phyloP scores from a whole-genome alignment of 2,329 filamentous ascomycete genomes.

The Fusarium sp. region DNA sequence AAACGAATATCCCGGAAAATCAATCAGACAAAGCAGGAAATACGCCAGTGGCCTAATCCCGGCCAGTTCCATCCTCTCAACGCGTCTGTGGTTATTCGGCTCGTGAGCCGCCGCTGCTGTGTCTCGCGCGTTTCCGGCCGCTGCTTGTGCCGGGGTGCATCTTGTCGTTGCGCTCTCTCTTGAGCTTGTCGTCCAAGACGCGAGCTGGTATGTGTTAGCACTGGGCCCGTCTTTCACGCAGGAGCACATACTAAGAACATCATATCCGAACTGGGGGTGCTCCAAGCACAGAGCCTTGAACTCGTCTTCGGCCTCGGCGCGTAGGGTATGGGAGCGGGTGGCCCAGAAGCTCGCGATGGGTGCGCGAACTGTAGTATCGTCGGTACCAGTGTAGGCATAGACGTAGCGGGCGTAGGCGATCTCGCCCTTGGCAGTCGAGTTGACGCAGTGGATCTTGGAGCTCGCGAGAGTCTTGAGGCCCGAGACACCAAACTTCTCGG shows the following conservation, averaged over 20 bases:
- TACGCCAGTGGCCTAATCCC: neutral
- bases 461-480: slow-evolving; percentile 81
- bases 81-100: slow-evolving; percentile 8
- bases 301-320: slow-evolving; percentile 86
- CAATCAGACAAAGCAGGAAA: slow-evolving; percentile 1
- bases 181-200: slow-evolving; percentile 75
- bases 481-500: slow-evolving; percentile 78
- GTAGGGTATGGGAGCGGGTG: slow-evolving; percentile 72
- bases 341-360: slow-evolving; percentile 44
- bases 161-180: slow-evolving; percentile 71
- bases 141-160: slow-evolving; percentile 63
- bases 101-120: slow-evolving; percentile 56
- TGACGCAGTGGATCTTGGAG: slow-evolving; percentile 92
- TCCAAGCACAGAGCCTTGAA: slow-evolving; percentile 89
- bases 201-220: slow-evolving; percentile 59
- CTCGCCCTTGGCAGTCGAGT: slow-evolving; percentile 88
- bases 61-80: neutral
- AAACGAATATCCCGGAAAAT: slow-evolving; percentile 19
- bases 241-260: slow-evolving; percentile 78
- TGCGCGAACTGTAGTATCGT: slow-evolving; percentile 38
- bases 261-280: slow-evolving; percentile 91
- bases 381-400: slow-evolving; percentile 33
- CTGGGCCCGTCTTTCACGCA: accelerated
- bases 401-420: slow-evolving; percentile 85
- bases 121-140: slow-evolving; percentile 67